Evolutionary conservation across 441 rosid species (phyloP), one percentile per base, ranked within the genome.

Genomic region (Populus tomentosa): DNA sequence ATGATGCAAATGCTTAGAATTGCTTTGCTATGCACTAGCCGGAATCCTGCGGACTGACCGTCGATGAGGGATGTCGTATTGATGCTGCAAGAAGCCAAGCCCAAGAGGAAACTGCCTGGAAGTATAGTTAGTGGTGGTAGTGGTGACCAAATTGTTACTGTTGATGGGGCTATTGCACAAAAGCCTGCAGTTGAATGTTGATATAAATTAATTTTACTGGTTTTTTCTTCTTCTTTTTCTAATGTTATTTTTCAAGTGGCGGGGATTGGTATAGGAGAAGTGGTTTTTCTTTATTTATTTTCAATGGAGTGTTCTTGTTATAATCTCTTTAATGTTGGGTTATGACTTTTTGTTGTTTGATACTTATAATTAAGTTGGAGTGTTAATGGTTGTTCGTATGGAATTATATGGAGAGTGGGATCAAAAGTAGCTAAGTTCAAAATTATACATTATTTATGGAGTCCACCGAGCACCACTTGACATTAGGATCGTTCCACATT

Each of bases 21-120:
- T 62, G 99, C 99, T 3, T 67, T 94, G 88, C 80, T 91, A 2
- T 95, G 99, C 83, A 95, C 95, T 0, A 85, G 91, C 70, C 84
- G 86, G 14, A 94, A 89, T 77, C 99, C 98, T 20, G 90, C 87
- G 0, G 98, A 94, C 68, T 86, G 99, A 50, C 99, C 99, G 3
- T 89, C 95, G 0, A 95, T 95, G 99, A 91, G 99, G 85, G 99
- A 95, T 63, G 99, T 94, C 10, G 87, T 95, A 84, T 24, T 90
- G 85, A 94, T 95, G 93, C 85, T 95, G 63, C 97, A 94, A 78
- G 97, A 87, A 86, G 97, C 96, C 3, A 89, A 90, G 85, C 98
- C 98, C 3, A 87, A 90, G 83, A 83, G 99, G 86, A 94, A 93
- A 79, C 71, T 84, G 38, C 75, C 82, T 0, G 90, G 82, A 16